Base-by-base conservation (phyloP, 2,329 filamentous ascomycete genomes). In the Aspergillus texensis region DNA sequence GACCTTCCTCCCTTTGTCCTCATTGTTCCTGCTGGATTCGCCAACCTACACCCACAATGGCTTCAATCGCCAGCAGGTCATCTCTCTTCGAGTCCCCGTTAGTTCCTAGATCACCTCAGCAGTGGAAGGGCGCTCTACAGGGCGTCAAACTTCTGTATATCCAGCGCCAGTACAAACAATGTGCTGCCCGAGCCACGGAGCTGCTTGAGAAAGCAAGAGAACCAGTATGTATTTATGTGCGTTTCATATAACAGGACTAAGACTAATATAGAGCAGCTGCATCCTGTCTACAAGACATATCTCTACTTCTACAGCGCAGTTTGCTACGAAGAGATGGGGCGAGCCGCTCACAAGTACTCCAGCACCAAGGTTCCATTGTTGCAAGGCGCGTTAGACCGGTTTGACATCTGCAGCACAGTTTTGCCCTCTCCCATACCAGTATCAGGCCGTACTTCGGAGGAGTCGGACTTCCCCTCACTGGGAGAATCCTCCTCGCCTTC, bases 221-320 rank as follows among this genome's bases (percentile, higher is more conserved):
- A 39, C 70, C 73, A 46, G 78, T 48, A 43, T 30, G 24, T 55
- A 9, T 55, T n/a, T 28, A 26, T 26, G 26, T 41, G 26, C 53
- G 28, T 10, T 24, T 28, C n/a, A 11, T 41, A 48, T 21, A 21
- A 21, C 12, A 32, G n/a, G 4, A 41, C 6, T 56, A 19, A 55
- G 21, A 43, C 50, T 48, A 11, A 34, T 26, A 30, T 28, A n/a
- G 21, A n/a, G 14, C 56, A 80, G 78, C 66, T 76, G 26, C 68
- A 79, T 61, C 69, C 73, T 8, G 65, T 79, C 34, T 67, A 77
- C 61, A 72, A 71, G 28, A 73, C 74, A 6, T 83, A 79, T 67
- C 74, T 84, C 45, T 75, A 76, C 62, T 83, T 84, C 69, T 84
- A 84, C 70, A 74, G 75, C 11, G 83, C 78, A 3, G 72, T 81